phyloP scores from a whole-genome alignment of 2,329 filamentous ascomycete species.

The Dothideomycetes sp. region DNA sequence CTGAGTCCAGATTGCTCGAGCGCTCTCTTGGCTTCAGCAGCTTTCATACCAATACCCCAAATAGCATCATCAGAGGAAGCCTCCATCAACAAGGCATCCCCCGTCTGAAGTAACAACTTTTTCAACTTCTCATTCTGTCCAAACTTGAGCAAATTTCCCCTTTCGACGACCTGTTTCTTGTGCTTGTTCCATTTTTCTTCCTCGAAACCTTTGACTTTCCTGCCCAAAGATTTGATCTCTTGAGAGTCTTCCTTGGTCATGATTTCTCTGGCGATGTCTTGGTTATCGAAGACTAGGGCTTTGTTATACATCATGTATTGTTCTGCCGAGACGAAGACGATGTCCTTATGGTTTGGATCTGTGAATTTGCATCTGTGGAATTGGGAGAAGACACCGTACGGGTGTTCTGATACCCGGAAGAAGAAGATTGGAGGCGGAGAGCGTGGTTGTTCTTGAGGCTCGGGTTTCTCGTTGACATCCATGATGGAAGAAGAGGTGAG shows the following conservation, averaged over 20 bases:
- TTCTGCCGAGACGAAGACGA: conserved; percentile 3
- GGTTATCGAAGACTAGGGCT: conserved; percentile 1
- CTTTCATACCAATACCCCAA: conserved; percentile 57
- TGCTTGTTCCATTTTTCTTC: conserved; percentile 43
- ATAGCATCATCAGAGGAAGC: conserved; percentile 48
- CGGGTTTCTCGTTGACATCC: too few species aligned
- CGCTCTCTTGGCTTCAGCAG: conserved; percentile 38
- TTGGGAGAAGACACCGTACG: conserved; percentile 52
- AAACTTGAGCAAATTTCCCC: conserved; percentile 53
- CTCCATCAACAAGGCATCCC: conserved; percentile 53
- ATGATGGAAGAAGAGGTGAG: too few species aligned
- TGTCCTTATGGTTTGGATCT: not conserved
- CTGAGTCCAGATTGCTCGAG: conserved; percentile 47
- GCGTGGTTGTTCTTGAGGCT: too few species aligned
- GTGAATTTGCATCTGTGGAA: conserved; percentile 39
- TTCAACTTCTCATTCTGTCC: conserved; percentile 36
- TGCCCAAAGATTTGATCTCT: conserved; percentile 44
- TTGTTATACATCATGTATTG: conserved; percentile 12
- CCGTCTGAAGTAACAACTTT: conserved; percentile 47
- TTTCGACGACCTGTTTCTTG: conserved; percentile 46
- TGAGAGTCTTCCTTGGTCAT: not conserved
- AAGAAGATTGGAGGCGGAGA: conserved; percentile 26
- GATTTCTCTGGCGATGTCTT: not conserved
- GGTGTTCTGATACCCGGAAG: conserved; percentile 33
- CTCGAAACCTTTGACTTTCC: conserved; percentile 46